A percentile compares a stretch with the other conserved stretches of the same genome.
Evolutionary conservation across 148 eudicot species (phyloP).

Genomic region (Silene uniflora): DNA sequence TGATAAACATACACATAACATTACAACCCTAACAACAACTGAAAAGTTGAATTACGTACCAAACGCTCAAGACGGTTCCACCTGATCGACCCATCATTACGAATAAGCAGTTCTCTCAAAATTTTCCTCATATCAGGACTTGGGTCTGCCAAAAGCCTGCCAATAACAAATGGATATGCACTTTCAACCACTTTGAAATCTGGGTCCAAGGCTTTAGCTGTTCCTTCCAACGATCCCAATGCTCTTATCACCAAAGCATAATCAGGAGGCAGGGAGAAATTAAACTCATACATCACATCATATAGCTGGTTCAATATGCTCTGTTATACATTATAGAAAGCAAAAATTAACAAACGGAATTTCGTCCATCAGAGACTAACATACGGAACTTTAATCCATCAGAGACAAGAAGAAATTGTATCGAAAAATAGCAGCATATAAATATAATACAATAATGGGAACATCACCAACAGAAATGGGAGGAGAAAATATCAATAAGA

Average conservation of each 20-base stretch:
- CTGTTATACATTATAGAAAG: conserved; percentile 40
- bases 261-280: conserved; percentile 93
- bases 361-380: not conserved
- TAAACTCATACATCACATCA: conserved; percentile 93
- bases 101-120: conserved; percentile 75
- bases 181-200: conserved; percentile 91
- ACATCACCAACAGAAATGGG: not conserved
- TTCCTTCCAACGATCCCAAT: conserved; percentile 94
- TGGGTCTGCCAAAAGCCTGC: conserved; percentile 90
- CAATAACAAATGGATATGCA: conserved; percentile 93
- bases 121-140: conserved; percentile 95
- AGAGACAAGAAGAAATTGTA: too few species aligned
- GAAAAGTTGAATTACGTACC: conserved; percentile 42
- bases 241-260: conserved; percentile 99
- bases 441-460: not conserved
- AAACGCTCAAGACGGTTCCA: conserved; percentile 93
- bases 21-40: conserved; percentile 3
- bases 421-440: too few species aligned
- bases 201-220: conserved; percentile 94
- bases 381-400: too few species aligned
- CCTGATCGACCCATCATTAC: conserved; percentile 92
- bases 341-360: conserved; percentile 9
- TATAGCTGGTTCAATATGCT: conserved; percentile 93
- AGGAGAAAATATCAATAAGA: not conserved
- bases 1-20: not conserved